phyloP scores from a whole-genome alignment of 1,139 yeast species.

The Yamadazyma dendronema region DNA sequence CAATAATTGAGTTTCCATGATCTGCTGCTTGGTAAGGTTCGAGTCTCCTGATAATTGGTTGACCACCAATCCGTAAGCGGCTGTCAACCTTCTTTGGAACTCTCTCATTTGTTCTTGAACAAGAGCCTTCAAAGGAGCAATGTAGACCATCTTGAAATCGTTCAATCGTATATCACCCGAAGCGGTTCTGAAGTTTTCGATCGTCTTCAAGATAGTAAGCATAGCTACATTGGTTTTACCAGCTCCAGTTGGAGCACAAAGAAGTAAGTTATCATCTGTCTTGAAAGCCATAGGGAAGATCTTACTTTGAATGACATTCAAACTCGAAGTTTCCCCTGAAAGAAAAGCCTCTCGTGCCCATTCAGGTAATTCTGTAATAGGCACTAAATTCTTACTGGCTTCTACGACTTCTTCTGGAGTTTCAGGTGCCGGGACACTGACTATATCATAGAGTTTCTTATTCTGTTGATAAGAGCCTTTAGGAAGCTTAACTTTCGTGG shows the following conservation, averaged over 20 bases:
- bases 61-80: slow-evolving; percentile 67
- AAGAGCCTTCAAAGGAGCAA: slow-evolving; percentile 93
- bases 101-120: slow-evolving; percentile 95
- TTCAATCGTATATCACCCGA: slow-evolving; percentile 46
- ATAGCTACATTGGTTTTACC: slow-evolving; percentile 98
- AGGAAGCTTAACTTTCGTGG: slow-evolving; percentile 70
- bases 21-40: slow-evolving; percentile 86
- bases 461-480: slow-evolving; percentile 78
- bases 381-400: slow-evolving; percentile 49
- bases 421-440: slow-evolving; percentile 74
- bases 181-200: slow-evolving; percentile 52
- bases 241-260: slow-evolving; percentile 99
- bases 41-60: slow-evolving; percentile 95
- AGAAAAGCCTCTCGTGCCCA: slow-evolving; percentile 87
- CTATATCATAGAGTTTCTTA: slow-evolving; percentile 77
- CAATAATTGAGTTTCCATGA: slow-evolving; percentile 80
- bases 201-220: slow-evolving; percentile 74
- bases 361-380: slow-evolving; percentile 63
- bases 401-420: slow-evolving; percentile 42
- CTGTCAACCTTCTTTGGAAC: slow-evolving; percentile 65
- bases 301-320: slow-evolving; percentile 82
- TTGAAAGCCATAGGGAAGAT: slow-evolving; percentile 77
- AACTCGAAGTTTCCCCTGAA: slow-evolving; percentile 55
- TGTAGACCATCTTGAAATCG: slow-evolving; percentile 83
- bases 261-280: slow-evolving; percentile 65